A percentile compares a stretch with the other conserved stretches of the same genome.
Evolutionary conservation across 2,329 filamentous ascomycete genomes (phyloP).

Genomic region (Sclerotinia sclerotiorum): DNA sequence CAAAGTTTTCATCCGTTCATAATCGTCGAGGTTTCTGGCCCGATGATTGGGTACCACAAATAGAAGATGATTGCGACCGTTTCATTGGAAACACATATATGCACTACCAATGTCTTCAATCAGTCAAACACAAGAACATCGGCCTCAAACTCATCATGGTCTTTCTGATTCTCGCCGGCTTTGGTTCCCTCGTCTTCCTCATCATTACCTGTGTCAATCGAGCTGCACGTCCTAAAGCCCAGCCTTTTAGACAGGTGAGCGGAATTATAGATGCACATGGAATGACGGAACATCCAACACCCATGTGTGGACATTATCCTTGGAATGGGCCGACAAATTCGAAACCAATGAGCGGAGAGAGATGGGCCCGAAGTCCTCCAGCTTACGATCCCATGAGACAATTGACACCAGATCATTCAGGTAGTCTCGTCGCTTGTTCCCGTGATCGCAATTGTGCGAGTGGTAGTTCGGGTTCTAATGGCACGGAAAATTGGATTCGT

Average conservation of each 20-base stretch:
- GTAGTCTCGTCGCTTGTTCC: not conserved
- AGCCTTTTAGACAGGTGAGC: not conserved
- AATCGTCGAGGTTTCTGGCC: slow-evolving; percentile 17
- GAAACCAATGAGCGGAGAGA: not conserved
- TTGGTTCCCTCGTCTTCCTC: slow-evolving; percentile 16
- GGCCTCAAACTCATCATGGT: slow-evolving; percentile 17
- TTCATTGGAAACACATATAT: not conserved
- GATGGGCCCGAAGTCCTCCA: slow-evolving; percentile 2
- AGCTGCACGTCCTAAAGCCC: slow-evolving; percentile 3
- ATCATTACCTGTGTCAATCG: slow-evolving; percentile 14
- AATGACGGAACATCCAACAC: not conserved
- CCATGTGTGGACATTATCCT: not conserved
- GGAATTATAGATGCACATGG: not conserved
- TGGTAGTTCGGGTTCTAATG: not conserved
- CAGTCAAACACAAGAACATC: slow-evolving; percentile 8
- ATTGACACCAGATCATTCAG: not conserved
- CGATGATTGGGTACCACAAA: slow-evolving; percentile 13
- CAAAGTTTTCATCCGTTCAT: not conserved
- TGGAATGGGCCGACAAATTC: not conserved
- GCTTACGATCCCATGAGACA: slow-evolving; percentile 3
- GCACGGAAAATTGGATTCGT: not conserved
- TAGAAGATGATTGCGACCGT: slow-evolving; percentile 12
- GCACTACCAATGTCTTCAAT: slow-evolving; percentile 12
- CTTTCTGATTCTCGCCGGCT: slow-evolving; percentile 7
- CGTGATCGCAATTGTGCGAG: not conserved